Percentiles rank a stretch among this genome's conserved stretches.
Conservation (phyloP, 768 basidiomycete genomes). For the Pleurotus eryngii region DNA sequence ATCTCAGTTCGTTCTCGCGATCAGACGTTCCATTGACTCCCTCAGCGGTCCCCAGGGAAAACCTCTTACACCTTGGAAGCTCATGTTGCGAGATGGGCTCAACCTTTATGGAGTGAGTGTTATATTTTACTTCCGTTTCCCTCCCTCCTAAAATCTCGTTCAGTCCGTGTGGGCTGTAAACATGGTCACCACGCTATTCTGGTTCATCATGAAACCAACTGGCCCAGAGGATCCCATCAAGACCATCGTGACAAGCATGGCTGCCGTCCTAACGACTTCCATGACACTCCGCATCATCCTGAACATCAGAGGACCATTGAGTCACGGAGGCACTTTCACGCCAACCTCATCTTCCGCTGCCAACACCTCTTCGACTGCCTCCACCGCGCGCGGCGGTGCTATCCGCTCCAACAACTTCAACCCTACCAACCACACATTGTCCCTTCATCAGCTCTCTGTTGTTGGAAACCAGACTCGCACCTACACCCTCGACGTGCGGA, state of each 20-base stretch:
- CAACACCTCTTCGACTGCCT: constrained; percentile 48
- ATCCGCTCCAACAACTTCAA: constrained; percentile 6
- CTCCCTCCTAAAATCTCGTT: constrained; percentile 5
- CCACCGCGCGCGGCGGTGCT: constrained; percentile 41
- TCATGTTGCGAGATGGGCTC: constrained; percentile 87
- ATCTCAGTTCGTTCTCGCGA: constrained; percentile 53
- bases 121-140: not conserved
- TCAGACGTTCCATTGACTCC: constrained; percentile 56
- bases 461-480: constrained; percentile 24
- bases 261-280: constrained; percentile 81
- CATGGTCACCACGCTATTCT: constrained; percentile 81
- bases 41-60: constrained; percentile 43
- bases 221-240: constrained; percentile 62
- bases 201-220: constrained; percentile 77
- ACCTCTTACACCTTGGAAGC: constrained; percentile 67
- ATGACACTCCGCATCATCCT: constrained; percentile 89
- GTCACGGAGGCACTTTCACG: constrained; percentile 67
- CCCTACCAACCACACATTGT: constrained; percentile 34
- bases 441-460: constrained; percentile 15
- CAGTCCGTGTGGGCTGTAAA: constrained; percentile 77
- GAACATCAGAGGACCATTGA: constrained; percentile 73
- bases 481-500: constrained; percentile 52
- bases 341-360: constrained; percentile 42
- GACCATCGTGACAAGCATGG: constrained; percentile 83
- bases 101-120: constrained; percentile 73